Evolutionary conservation across 805 yeast genomes (phyloP).

Genomic region (Pichia ethanolica): DNA sequence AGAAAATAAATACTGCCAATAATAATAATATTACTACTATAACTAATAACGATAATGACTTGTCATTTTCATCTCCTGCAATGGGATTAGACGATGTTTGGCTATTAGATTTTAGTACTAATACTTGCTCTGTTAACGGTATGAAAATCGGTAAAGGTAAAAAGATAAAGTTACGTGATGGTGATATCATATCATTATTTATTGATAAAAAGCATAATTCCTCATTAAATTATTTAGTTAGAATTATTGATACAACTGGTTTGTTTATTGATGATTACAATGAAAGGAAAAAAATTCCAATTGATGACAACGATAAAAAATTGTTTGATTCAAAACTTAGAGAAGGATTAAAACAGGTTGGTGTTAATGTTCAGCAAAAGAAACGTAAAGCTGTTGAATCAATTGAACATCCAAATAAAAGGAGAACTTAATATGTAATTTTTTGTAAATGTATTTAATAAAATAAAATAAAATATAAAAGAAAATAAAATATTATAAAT

Average conservation of each 20-base stretch:
- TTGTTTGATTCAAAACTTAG: slow-evolving; percentile 1
- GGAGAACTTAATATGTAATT: not conserved
- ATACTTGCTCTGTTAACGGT: slow-evolving; percentile 68
- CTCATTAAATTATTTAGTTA: slow-evolving; percentile 45
- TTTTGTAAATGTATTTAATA: not conserved
- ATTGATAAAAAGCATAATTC: slow-evolving; percentile 49
- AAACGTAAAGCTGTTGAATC: slow-evolving; percentile 7
- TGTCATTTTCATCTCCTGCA: slow-evolving; percentile 60
- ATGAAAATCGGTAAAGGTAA: slow-evolving; percentile 51
- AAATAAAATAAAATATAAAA: not conserved
- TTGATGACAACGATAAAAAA: slow-evolving; percentile 6
- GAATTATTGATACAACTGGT: slow-evolving; percentile 56
- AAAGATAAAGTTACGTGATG: slow-evolving; percentile 53
- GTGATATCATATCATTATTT: slow-evolving; percentile 61
- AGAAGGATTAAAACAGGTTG: slow-evolving; percentile 6
- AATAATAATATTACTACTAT: slow-evolving; percentile 22
- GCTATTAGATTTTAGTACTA: slow-evolving; percentile 74
- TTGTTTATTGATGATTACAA: slow-evolving; percentile 35
- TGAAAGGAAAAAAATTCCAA: not conserved
- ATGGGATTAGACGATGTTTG: slow-evolving; percentile 67
- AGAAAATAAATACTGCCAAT: slow-evolving; percentile 17
- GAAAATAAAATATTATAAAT: too few relatives aligned
- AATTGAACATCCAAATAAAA: not conserved
- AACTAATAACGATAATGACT: not conserved
- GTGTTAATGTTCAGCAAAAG: not conserved